Evolutionary conservation across 2,329 filamentous ascomycete species (phyloP), one percentile per base, ranked within the genome.

Genomic region (Alternaria triticimaculans): DNA sequence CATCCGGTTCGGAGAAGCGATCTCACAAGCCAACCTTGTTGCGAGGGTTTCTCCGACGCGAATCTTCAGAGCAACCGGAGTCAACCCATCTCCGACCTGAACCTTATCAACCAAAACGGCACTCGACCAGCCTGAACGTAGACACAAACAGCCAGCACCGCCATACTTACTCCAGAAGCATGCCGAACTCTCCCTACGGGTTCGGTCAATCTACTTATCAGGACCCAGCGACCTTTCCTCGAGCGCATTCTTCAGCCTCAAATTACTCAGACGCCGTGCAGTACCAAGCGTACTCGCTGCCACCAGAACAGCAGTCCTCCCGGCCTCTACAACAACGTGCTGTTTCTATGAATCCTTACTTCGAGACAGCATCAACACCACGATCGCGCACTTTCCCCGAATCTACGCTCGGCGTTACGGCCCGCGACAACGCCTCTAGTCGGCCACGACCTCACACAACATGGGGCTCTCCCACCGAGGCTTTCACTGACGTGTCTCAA

Each of bases 401-500:
- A 4, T 51, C 72, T 4, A 68, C 46, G 11, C 25, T 63, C 2
- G 71, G 65, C 41, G 49, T 73, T 20, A 72, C 66, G 21, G 58
- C 71, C 25, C 73, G 72, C 26, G 67, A 69, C 8, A 64, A 65
- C 9, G 33, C 60, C 14, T 65, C 71, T 5, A 66, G 57, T 37
- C 66, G 72, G 58, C 71, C 72, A 46, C 73, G 76, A 51, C 76
- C 77, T 25, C 74, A 78, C 44, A 76, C 61, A 20, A 56, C 76
- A 10, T 78, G 75, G 72, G 62, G 78, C 7, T 78, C 77, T 14
- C 74, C 75, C 1, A 77, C 74, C 3, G 77, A 80, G 33, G 72
- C 78, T 11, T 79, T 80, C 55, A 71, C 74, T 9, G 74, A 79
- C 57, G 63, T 73, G 12, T 75, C 76, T 10, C 76, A 81, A 30